Base-by-base conservation (phyloP, 306 rosid species). In the Fragaria iinumae region DNA sequence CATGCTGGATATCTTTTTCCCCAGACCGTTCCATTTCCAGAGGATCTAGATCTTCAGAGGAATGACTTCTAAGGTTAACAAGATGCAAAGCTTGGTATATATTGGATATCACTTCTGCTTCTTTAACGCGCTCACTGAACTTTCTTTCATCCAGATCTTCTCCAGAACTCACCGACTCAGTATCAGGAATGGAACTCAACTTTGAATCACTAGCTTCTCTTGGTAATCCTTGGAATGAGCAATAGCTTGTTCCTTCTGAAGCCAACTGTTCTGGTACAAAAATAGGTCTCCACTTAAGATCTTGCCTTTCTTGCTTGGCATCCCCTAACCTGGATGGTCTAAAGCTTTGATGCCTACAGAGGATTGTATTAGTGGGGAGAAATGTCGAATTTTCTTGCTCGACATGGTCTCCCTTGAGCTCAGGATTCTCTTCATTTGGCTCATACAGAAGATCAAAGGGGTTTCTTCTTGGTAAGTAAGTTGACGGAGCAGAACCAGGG, bases 401-500 rank as follows among this genome's bases (percentile, higher is more conserved):
- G 77, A 90, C 89, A 79, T 74, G 83, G 72, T 89, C 96, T 76
- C 83, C 88, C 77, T 86, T 89, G 68, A 82, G 96, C 79, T 91
- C 96, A 79, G 83, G 89, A 71, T 87, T 96, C 83, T 96, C 98
- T 87, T 95, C 96, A 85, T 74, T 92, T 62, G 91, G 64, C 73
- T 89, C 97, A 75, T 89, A 92, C 7, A 96, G 96, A 83, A 91
- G 83, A 80, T 96, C 96, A 64, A 96, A 96, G 53, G 98, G 99
- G 80, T 92, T 96, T 79, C 82, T 84, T 82, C 96, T 86, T 67
- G 91, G 96, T 85, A 88, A 85, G 79, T 89, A 76, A 87, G 83
- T 79, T 41, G 98, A 88, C 29, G 98, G 99, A 62, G 99, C 99
- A 72, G 99, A 92, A 70, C 98, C 99, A 55, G 99, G 99, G 87